Conservation (phyloP, 1,139 yeast species). For the Candida sanyaensis region DNA sequence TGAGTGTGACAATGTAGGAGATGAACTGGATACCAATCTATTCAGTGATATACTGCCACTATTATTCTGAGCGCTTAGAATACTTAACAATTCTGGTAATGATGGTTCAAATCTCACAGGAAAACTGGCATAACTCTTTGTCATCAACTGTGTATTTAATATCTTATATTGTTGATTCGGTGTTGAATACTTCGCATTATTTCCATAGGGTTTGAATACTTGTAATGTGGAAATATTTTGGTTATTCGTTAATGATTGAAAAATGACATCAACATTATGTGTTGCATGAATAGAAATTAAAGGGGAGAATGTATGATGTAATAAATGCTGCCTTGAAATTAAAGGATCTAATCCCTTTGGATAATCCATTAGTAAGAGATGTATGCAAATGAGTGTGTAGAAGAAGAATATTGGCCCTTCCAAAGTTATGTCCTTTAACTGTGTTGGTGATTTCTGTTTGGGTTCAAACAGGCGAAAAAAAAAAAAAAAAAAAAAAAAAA, state of each 20-base stretch:
- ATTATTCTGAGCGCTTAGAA: constrained; percentile 23
- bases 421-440: no score
- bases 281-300: constrained; percentile 57
- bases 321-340: constrained; percentile 42
- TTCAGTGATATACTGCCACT: not conserved
- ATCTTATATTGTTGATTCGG: constrained; percentile 40
- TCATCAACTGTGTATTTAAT: constrained; percentile 43
- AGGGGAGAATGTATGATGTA: constrained; percentile 59
- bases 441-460: not conserved
- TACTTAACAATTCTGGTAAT: constrained; percentile 40
- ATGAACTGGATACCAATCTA: constrained; percentile 3
- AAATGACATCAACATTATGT: constrained; percentile 47
- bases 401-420: not conserved
- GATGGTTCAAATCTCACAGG: constrained; percentile 48
- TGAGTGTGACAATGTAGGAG: constrained; percentile 8
- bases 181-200: constrained; percentile 44
- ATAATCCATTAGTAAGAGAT: constrained; percentile 22
- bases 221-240: constrained; percentile 36
- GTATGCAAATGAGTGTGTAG: not conserved
- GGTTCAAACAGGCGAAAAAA: not conserved
- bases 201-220: constrained; percentile 46
- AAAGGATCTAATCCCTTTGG: constrained; percentile 47
- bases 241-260: constrained; percentile 32
- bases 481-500: not conserved
- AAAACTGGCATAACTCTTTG: constrained; percentile 44